Conservation (phyloP, 768 basidiomycete genomes). For the Austroboletus festivus region DNA sequence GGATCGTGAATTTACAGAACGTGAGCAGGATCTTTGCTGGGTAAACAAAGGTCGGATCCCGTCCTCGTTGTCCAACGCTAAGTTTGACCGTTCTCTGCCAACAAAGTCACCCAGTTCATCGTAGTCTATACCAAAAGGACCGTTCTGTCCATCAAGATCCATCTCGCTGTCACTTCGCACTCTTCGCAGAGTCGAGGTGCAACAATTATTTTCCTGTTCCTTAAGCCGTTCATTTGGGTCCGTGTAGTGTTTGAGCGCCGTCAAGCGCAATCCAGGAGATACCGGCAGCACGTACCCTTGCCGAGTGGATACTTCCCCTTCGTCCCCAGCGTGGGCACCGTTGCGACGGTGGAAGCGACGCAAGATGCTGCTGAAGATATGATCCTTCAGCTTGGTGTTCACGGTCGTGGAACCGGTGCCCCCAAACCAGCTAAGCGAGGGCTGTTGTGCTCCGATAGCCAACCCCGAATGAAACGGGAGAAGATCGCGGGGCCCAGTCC, state of each 20-base stretch:
- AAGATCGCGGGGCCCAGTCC: constrained; percentile 30
- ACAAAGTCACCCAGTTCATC: constrained; percentile 24
- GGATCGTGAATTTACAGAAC: constrained; percentile 32
- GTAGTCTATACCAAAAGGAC: constrained; percentile 45
- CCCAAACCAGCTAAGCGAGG: constrained; percentile 63
- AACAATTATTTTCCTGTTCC: constrained; percentile 38
- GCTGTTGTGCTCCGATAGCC: constrained; percentile 24
- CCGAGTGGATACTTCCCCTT: constrained; percentile 46
- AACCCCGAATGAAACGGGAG: constrained; percentile 43
- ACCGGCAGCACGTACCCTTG: constrained; percentile 32
- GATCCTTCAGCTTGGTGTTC: constrained; percentile 92
- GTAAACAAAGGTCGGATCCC: constrained; percentile 27
- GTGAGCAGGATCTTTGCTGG: constrained; percentile 43
- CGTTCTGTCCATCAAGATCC: constrained; percentile 34
- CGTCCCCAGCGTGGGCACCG: constrained; percentile 51
- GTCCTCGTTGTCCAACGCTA: constrained; percentile 18
- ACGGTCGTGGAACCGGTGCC: constrained; percentile 92
- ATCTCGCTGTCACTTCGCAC: constrained; percentile 60
- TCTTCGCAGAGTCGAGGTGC: constrained; percentile 47
- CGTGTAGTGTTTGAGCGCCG: constrained; percentile 11
- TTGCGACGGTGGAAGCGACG: constrained; percentile 57
- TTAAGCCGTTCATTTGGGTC: constrained; percentile 39
- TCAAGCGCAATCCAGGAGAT: constrained; percentile 12
- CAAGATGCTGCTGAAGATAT: constrained; percentile 88
- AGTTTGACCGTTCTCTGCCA: constrained; percentile 14